Evolutionary conservation across 2,329 filamentous ascomycete genomes (phyloP).

Genomic region (Trichoderma asperellum): DNA sequence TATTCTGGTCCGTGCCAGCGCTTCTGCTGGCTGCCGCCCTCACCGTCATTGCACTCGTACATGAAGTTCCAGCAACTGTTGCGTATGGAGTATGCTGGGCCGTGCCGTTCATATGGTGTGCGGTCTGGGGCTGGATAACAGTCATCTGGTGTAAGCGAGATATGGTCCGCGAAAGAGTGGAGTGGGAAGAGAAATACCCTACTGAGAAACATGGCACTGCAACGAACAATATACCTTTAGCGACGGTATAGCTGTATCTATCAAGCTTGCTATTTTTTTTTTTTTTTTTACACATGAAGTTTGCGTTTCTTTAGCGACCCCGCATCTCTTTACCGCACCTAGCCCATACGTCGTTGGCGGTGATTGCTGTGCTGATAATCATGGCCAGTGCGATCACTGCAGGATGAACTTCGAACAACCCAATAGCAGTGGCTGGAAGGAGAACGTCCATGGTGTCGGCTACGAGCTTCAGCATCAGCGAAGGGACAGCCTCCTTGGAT

Average conservation of each 20-base stretch:
- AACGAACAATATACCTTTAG: slow-evolving; percentile 5
- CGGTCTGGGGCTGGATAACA: slow-evolving; percentile 42
- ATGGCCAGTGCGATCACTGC: slow-evolving; percentile 61
- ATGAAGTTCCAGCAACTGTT: slow-evolving; percentile 41
- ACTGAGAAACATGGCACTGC: slow-evolving; percentile 11
- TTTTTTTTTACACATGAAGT: neutral
- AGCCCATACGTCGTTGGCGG: slow-evolving; percentile 11
- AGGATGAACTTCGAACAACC: slow-evolving; percentile 60
- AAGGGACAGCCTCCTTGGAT: slow-evolving; percentile 38
- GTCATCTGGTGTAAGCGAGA: slow-evolving; percentile 45
- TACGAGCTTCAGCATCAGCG: slow-evolving; percentile 53
- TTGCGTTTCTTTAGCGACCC: neutral
- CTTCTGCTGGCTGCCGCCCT: slow-evolving; percentile 44
- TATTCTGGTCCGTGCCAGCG: slow-evolving; percentile 48
- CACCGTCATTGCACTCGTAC: slow-evolving; percentile 44
- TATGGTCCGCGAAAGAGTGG: slow-evolving; percentile 44
- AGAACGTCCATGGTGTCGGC: slow-evolving; percentile 65
- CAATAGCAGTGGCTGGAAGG: slow-evolving; percentile 62
- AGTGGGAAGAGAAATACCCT: slow-evolving; percentile 40
- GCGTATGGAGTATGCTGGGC: slow-evolving; percentile 47
- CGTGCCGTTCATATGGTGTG: slow-evolving; percentile 46
- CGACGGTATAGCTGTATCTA: slow-evolving; percentile 16
- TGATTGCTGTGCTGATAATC: slow-evolving; percentile 34
- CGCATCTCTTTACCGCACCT: slow-evolving; percentile 8
- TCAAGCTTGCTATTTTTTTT: slow-evolving; percentile 3